Base-by-base conservation (phyloP, 2,329 filamentous ascomycete species). In the Sarocladiaceae sp. region DNA sequence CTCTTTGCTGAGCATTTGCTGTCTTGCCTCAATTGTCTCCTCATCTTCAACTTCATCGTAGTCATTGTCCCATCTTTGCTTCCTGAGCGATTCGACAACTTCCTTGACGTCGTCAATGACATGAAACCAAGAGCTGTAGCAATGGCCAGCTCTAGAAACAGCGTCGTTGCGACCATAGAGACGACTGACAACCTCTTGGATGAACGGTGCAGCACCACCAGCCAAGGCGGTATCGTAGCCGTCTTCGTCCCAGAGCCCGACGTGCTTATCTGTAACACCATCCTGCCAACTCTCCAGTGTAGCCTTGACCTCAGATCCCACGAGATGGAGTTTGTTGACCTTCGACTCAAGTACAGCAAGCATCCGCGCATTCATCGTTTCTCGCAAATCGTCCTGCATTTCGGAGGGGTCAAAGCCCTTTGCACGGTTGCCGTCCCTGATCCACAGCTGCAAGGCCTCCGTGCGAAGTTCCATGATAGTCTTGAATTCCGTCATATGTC, bases 61-160 rank as follows among this genome's bases (percentile, higher is more conserved):
- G 55, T 89, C 86, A 52, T 89, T 86, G 56, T 92, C 86, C 87
- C 88, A 92, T 52, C 83, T 80, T 57, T 86, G 82, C 44, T 80
- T 79, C 55, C 76, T 80, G 59, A 94, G 78, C 53, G 81, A 76
- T 36, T 83, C 81, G 7, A 91, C 78, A 3, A 86, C 75, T 17
- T 74, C 72, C 39, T 77, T 78, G 13, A 88, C 80, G 50, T 84
- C 82, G 54, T 86, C 79, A n/a, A 95, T 80, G 4, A 86, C 79
- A n/a, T 76, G 74, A 42, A 83, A 79, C 91, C 92, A 97, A 1
- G 77, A 76, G 53, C 83, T 77, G 62, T 94, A 94, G 42, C 78
- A 74, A 12, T 78, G 72, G 1, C 85, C 73, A 0, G 86, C 80
- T 51, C 72, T 73, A 31, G 82, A 81, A 0, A 93, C 80, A 11